phyloP scores from a whole-genome alignment of 129 eudicot genomes.

The Flaveria trinervia region DNA sequence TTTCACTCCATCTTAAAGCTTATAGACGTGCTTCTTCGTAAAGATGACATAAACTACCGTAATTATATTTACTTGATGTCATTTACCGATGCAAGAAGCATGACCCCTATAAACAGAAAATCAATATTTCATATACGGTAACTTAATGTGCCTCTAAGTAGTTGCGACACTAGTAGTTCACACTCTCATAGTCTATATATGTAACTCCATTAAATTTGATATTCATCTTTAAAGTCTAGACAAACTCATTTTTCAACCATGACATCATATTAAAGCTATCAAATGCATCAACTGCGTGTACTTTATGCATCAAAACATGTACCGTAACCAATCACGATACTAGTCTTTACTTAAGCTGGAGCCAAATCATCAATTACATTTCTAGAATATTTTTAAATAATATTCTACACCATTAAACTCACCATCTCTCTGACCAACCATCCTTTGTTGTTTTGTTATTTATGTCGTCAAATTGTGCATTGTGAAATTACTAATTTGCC shows the following conservation, averaged over 20 bases:
- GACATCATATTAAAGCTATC: no score
- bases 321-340: not conserved
- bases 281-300: not conserved
- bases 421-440: conserved; percentile 33
- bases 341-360: conserved; percentile 5
- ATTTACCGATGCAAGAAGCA: not conserved
- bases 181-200: conserved; percentile 1
- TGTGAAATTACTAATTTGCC: conserved; percentile 31
- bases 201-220: not conserved
- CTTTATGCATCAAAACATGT: not conserved
- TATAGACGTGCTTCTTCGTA: no score
- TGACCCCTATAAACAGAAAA: not conserved
- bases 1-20: no score
- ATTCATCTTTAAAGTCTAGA: conserved; percentile 2
- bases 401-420: conserved; percentile 34
- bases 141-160: conserved; percentile 27
- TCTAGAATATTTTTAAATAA: conserved; percentile 19
- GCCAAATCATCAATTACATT: conserved; percentile 36
- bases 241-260: not conserved
- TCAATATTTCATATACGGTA: not conserved
- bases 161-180: conserved; percentile 30
- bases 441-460: conserved; percentile 26
- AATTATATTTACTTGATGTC: no score
- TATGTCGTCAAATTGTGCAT: conserved; percentile 2
- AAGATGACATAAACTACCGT: no score